These are phyloP conservation scores for Cucurbita pepo DNA, from an alignment of 306 rosid genomes.

Conservation along the genomic window DNA sequence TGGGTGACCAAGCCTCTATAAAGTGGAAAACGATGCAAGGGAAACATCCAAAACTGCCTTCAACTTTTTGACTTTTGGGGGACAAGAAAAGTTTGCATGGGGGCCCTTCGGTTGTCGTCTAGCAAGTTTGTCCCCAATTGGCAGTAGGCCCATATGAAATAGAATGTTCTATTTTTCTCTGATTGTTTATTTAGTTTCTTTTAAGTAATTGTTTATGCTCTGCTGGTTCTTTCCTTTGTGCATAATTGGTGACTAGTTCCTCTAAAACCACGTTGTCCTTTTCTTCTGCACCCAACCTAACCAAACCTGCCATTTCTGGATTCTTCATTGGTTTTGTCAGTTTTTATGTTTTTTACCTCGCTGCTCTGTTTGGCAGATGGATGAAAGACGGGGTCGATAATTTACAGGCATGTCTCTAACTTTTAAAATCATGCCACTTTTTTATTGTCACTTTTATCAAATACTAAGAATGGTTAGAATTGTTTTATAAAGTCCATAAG, in stretches of 20 bases:
- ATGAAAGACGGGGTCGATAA: neutral
- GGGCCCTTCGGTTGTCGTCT: conserved; percentile 7
- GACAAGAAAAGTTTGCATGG: conserved; percentile 11
- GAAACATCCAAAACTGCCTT: conserved; percentile 36
- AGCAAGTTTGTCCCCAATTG: conserved; percentile 12
- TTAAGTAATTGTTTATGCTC: neutral
- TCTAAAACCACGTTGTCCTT: neutral
- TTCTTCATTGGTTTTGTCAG: neutral
- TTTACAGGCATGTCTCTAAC: neutral
- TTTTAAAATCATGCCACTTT: no score
- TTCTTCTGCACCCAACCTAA: neutral
- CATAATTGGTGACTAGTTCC: neutral
- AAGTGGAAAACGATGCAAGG: conserved; percentile 22
- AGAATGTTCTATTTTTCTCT: neutral
- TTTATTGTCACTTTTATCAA: no score
- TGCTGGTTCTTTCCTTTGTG: neutral
- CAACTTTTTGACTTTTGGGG: conserved; percentile 31
- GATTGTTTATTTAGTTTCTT: neutral
- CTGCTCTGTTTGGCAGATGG: neutral
- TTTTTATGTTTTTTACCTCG: neutral
- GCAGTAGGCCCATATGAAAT: neutral
- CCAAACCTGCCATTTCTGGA: neutral
- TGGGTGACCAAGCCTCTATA: neutral
- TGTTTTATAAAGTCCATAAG: no score
- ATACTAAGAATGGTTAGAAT: no score